Percentiles rank a stretch among this genome's conserved stretches.
phyloP scores from a whole-genome alignment of 1,139 yeast genomes.

The Lizanozyma gosingica region DNA sequence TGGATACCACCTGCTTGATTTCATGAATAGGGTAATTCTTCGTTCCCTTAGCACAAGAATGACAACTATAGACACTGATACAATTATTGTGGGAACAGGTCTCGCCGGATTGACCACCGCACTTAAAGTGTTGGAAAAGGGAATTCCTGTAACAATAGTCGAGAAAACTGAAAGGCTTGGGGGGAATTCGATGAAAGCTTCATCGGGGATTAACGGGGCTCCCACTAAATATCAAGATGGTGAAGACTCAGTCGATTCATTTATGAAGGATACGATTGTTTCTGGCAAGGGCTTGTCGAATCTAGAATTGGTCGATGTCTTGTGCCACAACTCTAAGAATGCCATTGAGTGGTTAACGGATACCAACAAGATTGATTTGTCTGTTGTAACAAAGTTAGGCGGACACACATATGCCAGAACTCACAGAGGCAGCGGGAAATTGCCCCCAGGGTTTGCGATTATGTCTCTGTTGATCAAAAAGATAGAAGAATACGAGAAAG shows the following conservation, averaged over 20 bases:
- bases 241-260: slow-evolving; percentile 17
- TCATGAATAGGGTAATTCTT: not conserved
- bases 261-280: slow-evolving; percentile 19
- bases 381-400: slow-evolving; percentile 22
- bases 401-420: slow-evolving; percentile 31
- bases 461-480: slow-evolving; percentile 18
- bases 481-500: slow-evolving; percentile 9
- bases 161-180: slow-evolving; percentile 25
- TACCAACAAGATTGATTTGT: slow-evolving; percentile 17
- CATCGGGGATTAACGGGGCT: slow-evolving; percentile 33
- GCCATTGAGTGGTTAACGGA: slow-evolving; percentile 26
- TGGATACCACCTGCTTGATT: not conserved
- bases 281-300: slow-evolving; percentile 25
- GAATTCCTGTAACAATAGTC: slow-evolving; percentile 8
- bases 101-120: not conserved
- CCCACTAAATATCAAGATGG: slow-evolving; percentile 20
- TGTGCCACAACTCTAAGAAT: slow-evolving; percentile 17
- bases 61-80: not conserved
- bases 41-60: too few species aligned
- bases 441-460: slow-evolving; percentile 32
- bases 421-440: slow-evolving; percentile 22
- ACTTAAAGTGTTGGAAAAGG: not conserved
- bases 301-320: slow-evolving; percentile 15
- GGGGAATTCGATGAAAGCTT: slow-evolving; percentile 32
- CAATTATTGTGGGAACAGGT: not conserved